Evolutionary conservation across 345 rosid genomes (phyloP).

Genomic region (Rhodomyrtus tomentosa): DNA sequence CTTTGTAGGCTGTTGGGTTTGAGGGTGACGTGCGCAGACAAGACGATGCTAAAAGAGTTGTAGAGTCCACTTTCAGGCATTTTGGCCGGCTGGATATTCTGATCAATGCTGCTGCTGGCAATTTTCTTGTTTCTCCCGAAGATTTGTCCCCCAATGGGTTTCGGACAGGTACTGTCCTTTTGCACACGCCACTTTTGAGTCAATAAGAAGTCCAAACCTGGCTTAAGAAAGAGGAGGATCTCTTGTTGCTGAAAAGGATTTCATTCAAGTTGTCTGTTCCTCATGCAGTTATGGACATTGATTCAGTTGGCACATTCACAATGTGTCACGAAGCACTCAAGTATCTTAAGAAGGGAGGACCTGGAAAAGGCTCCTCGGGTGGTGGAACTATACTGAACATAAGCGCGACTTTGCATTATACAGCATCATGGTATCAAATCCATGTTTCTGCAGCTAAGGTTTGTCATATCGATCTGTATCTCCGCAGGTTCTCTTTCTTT

Average conservation of each 20-base stretch:
- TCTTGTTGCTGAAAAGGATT: neutral
- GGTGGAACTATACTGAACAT: slow-evolving; percentile 67
- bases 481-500: neutral
- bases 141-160: slow-evolving; percentile 82
- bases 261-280: neutral
- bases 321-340: slow-evolving; percentile 60
- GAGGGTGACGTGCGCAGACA: slow-evolving; percentile 77
- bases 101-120: slow-evolving; percentile 80
- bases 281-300: slow-evolving; percentile 64
- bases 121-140: slow-evolving; percentile 64
- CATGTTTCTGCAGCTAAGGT: slow-evolving; percentile 92
- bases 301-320: slow-evolving; percentile 69
- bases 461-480: neutral
- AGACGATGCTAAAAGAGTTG: slow-evolving; percentile 62
- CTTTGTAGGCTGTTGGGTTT: slow-evolving; percentile 56
- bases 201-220: neutral
- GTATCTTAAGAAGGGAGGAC: slow-evolving; percentile 66
- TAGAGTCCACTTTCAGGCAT: slow-evolving; percentile 54
- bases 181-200: neutral
- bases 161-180: slow-evolving; percentile 39
- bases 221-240: neutral
- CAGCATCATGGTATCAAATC: slow-evolving; percentile 77
- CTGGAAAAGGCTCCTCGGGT: slow-evolving; percentile 26
- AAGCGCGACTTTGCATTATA: slow-evolving; percentile 70
- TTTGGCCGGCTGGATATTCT: slow-evolving; percentile 61